These are phyloP conservation scores for Pichia paraexigua DNA, from an alignment of 805 yeast genomes.

Conservation along the genomic window DNA sequence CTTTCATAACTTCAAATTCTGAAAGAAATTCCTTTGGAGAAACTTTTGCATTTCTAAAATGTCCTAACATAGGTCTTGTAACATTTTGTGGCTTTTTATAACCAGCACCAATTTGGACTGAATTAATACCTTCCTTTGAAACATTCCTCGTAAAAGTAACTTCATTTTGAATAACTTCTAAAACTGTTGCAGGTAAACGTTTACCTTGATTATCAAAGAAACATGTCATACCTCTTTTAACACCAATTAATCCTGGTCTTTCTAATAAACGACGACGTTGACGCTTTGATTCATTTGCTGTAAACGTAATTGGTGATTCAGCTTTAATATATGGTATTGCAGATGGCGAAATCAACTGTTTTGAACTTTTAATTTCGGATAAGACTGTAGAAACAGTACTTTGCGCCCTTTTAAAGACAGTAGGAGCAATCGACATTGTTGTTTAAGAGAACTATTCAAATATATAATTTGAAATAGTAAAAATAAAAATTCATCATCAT, in stretches of 20 bases:
- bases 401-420: conserved; percentile 3
- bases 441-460: neutral
- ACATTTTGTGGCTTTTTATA: conserved; percentile 51
- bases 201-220: conserved; percentile 66
- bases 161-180: conserved; percentile 83
- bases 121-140: conserved; percentile 70
- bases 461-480: neutral
- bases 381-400: conserved; percentile 4
- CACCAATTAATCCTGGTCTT: conserved; percentile 80
- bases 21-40: conserved; percentile 71
- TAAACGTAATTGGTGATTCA: conserved; percentile 45
- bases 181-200: conserved; percentile 74
- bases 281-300: conserved; percentile 62
- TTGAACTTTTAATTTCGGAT: conserved; percentile 2
- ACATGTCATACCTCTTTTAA: conserved; percentile 86
- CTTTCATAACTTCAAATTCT: conserved; percentile 74
- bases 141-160: conserved; percentile 66
- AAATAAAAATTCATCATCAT: neutral
- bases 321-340: conserved; percentile 43
- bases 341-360: conserved; percentile 36
- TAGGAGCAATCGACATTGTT: conserved; percentile 1
- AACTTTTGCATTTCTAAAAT: conserved; percentile 68
- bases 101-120: conserved; percentile 85
- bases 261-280: conserved; percentile 61
- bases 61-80: conserved; percentile 61